Evolutionary conservation across 257 asterid species (phyloP), one percentile per base, ranked within the genome.

Genomic region (Nemophila menziesii): DNA sequence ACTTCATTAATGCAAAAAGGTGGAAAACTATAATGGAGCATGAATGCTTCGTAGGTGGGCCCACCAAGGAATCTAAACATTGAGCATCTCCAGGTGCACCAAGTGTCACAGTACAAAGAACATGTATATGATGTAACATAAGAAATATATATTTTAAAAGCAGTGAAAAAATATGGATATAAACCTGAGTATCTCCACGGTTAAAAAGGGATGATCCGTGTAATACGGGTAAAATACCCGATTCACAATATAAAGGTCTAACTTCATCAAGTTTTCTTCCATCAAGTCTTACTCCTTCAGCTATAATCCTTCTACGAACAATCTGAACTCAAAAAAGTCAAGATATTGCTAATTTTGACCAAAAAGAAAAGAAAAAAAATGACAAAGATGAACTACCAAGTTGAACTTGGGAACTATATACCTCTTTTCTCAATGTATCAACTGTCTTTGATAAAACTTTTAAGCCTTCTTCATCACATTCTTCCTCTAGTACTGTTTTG

Each of bases 21-120:
- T 54, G 94, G 98, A 60, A 90, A 90, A 64, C 83, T 81, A 48
- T 90, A 90, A 56, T 90, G 98, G 63, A 85, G 96, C 98, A 85
- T 85, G 75, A 90, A 26, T 81, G 77, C 83, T 90, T 90, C 52
- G 80, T 69, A 58, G 93, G 66, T 66, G 98, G 98, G 60, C 96
- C 96, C 55, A 84, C 98, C 51, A 85, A 24, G 4, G 98, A 81
- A 26, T 76, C 87, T 50, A 85, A 61, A 23, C 63, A 86, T 54
- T 90, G 98, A 63, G 98, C 96, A 52, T 90, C 89, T 56, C 78
- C 93, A 49, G 98, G 98, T 24, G 98, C 92, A 61, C 98, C 98
- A 55, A 85, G 95, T 29, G 98, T 85, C 38, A 90, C 90, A 57
- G 96, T 85, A 57, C 94, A 81, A 63, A 85, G 96, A 49, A 90